Base-by-base conservation (phyloP, 495 filamentous ascomycete species). In the Aspergillus wentii region DNA sequence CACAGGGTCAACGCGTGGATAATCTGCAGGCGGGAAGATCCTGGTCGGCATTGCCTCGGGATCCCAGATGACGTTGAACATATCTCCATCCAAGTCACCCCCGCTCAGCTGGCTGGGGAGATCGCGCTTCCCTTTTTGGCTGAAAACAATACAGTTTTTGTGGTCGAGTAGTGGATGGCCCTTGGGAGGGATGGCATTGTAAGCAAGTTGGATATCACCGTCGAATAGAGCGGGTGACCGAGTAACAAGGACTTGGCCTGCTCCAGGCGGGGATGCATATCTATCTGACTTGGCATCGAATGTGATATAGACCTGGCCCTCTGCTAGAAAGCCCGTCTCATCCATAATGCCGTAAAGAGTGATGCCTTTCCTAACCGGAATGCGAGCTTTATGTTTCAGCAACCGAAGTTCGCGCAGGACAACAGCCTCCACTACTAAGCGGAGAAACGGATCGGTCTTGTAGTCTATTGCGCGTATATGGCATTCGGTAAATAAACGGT, bases 291-390 rank as follows among this genome's bases (percentile, higher is more conserved):
- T 44, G 5, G 39, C 30, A 22, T 50, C 38, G 10, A 35, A 54
- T 6, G 51, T 48, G 3, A 51, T 38, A 16, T 46, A 55, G 1
- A 55, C 41, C n/a, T 55, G 30, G n/a, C 39, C 40, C 49, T 86
- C 85, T 28, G 76, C 41, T 2, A 94, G 61, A 23, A 64, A 66
- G 1, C 74, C 77, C 1, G 83, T 88, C 58, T 94, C 87, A 45
- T 94, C 88, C 76, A 94, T 84, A 17, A 94, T 68, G 8, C 88
- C 88, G 44, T 82, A 86, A 0, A 92, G 61, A 1, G 82, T 86
- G 6, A 79, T 64, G 0, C 84, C 88, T n/a, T 80, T 41, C 2
- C 66, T 49, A 1, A 94, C 72, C 0, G 69, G 79, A 28, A 92
- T 92, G 1, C 85, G 75, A 1, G 83, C 77, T 35, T 77, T 79